Percentiles rank a stretch among this genome's conserved stretches.
phyloP scores from a whole-genome alignment of 2,329 filamentous ascomycete species.

The Nothophaeocryptopus gaeumannii region DNA sequence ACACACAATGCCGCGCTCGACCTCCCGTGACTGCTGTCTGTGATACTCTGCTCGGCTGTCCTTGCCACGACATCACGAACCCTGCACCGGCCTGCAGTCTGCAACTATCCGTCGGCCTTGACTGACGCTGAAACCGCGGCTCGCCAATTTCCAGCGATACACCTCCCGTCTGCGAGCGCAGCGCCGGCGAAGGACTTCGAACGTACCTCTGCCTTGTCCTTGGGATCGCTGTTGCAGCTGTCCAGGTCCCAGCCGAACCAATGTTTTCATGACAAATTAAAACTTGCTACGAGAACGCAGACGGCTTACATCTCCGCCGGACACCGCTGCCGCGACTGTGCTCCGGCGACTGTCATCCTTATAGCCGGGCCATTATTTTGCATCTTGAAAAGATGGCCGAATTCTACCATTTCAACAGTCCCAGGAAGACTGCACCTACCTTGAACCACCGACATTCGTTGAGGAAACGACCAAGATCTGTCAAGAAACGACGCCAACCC shows the following conservation, averaged over 20 bases:
- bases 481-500: slow-evolving; percentile 18
- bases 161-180: slow-evolving; percentile 5
- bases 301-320: background rate
- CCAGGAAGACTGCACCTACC: slow-evolving; percentile 13
- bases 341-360: background rate
- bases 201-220: slow-evolving; percentile 16
- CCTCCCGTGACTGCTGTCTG: slow-evolving; percentile 9
- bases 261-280: slow-evolving; percentile 10
- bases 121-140: slow-evolving; percentile 10
- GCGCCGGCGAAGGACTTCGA: background rate
- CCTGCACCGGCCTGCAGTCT: slow-evolving; percentile 17
- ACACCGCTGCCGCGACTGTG: slow-evolving; percentile 4
- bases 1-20: slow-evolving; percentile 11
- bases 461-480: slow-evolving; percentile 15
- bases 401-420: slow-evolving; percentile 30
- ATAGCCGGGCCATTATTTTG: slow-evolving; percentile 5
- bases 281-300: slow-evolving; percentile 14
- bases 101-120: slow-evolving; percentile 17
- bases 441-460: slow-evolving; percentile 15
- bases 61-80: slow-evolving; percentile 16
- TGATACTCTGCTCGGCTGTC: slow-evolving; percentile 14
- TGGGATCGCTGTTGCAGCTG: slow-evolving; percentile 18
- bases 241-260: slow-evolving; percentile 16
- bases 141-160: slow-evolving; percentile 6
- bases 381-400: slow-evolving; percentile 16